Conservation (phyloP, 345 rosid genomes). For the Pelargonium nanum region DNA sequence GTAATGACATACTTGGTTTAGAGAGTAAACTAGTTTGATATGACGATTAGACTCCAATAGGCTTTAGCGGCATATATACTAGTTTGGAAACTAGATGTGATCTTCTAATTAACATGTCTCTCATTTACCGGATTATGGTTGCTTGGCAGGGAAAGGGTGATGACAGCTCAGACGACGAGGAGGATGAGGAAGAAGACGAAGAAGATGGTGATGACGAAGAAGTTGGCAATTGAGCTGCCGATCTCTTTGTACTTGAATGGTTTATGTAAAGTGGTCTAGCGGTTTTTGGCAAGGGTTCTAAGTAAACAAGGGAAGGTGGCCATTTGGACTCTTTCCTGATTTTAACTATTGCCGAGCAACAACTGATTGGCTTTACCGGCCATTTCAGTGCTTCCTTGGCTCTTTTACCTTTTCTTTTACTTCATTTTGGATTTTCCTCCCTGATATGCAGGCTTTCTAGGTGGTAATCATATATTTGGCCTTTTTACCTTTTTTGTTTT, state of each 20-base stretch:
- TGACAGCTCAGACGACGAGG: constrained; percentile 11
- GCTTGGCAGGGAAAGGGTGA: constrained; percentile 13
- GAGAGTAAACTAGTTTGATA: not conserved
- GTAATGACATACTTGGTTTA: not conserved
- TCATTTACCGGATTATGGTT: not conserved
- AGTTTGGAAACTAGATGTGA: not conserved
- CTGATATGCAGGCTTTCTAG: too few species aligned
- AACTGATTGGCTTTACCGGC: not conserved
- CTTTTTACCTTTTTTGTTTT: too few species aligned
- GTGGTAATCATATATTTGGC: too few species aligned
- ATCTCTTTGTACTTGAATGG: not conserved
- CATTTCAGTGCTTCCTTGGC: not conserved
- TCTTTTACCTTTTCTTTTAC: too few species aligned
- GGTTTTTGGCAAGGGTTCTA: too few species aligned
- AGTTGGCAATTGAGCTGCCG: constrained; percentile 7
- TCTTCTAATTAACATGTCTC: not conserved
- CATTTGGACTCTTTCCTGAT: not conserved
- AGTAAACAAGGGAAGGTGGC: not conserved
- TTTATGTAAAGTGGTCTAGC: not conserved
- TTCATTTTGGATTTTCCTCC: too few species aligned
- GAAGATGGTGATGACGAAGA: constrained; percentile 17
- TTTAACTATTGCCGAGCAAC: too few species aligned
- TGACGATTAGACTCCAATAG: not conserved
- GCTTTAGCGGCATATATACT: not conserved
- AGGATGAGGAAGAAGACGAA: constrained; percentile 13